A percentile compares a stretch with the other conserved stretches of the same genome.
phyloP scores from a whole-genome alignment of 805 yeast genomes.

The Clavispora vitiphila region DNA sequence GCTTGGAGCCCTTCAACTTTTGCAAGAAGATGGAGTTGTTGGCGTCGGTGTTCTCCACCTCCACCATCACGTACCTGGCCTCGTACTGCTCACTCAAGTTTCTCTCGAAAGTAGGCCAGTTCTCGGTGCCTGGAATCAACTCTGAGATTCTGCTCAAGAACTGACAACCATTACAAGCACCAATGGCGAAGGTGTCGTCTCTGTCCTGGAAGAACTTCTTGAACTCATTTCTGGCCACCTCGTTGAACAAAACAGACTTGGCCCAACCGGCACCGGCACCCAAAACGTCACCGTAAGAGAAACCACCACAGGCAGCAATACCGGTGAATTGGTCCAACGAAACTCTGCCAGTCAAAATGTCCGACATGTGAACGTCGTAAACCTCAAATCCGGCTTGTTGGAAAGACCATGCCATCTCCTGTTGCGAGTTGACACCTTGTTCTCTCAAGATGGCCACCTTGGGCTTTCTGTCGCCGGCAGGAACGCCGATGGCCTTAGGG shows the following conservation, averaged over 20 bases:
- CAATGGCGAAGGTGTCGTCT: conserved; percentile 90
- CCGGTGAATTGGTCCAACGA: conserved; percentile 80
- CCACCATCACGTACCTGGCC: conserved; percentile 89
- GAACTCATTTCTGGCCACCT: conserved; percentile 70
- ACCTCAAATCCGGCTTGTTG: conserved; percentile 90
- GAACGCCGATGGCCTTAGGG: conserved; percentile 44
- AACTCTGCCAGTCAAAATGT: conserved; percentile 69
- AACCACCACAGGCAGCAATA: conserved; percentile 97
- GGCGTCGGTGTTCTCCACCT: conserved; percentile 50
- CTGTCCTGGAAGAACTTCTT: conserved; percentile 77
- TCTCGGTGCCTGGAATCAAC: conserved; percentile 86
- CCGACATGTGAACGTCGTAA: conserved; percentile 97
- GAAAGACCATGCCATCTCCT: conserved; percentile 98
- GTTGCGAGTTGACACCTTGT: conserved; percentile 97
- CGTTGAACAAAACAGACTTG: conserved; percentile 85
- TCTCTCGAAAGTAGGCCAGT: conserved; percentile 95
- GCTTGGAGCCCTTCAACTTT: conserved; percentile 86
- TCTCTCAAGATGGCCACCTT: conserved; percentile 95
- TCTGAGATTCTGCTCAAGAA: conserved; percentile 82
- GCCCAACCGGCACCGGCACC: conserved; percentile 99
- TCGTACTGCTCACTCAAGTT: conserved; percentile 93
- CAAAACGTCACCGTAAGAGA: conserved; percentile 96
- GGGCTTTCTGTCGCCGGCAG: conserved; percentile 47
- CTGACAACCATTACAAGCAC: conserved; percentile 99
- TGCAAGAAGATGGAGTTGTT: conserved; percentile 67